Evolutionary conservation across 1,284 basidiomycete genomes (phyloP), one percentile per base, ranked within the genome.

Genomic region (Puccinia novopanici): DNA sequence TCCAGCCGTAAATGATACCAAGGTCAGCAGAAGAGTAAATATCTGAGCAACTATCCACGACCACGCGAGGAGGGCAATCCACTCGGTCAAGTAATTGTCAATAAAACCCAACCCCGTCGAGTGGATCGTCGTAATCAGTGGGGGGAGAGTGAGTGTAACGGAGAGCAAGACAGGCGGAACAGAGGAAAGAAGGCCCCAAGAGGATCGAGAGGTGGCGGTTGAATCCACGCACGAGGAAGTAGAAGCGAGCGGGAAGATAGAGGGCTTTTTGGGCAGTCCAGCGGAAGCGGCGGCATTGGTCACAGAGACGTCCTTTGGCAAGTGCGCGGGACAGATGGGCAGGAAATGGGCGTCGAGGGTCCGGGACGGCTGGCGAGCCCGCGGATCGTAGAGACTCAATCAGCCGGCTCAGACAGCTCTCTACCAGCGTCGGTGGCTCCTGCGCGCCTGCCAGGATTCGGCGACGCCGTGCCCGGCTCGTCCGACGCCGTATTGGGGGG

Each of bases 211-310:
- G 10, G n/a, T n/a, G n/a, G 54, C 52, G 30, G 50, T 12, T 30
- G 10, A 4, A 8, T 34, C 34, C 27, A 37, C 27, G 15, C n/a
- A 30, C 50, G 50, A 48, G 34, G 17, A 5, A 24, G 3, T 10
- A 42, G 34, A 71, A 71, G 13, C 50, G 9, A n/a, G n/a, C 48
- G 27, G 8, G 87, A 98, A 99, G 88, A 99, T 96, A 86, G 94
- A 87, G 84, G 89, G 91, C 86, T 98, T 95, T 1, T 96, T 89
- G 9, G 91, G 88, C 85, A 93, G 92, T 24, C 92, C 95, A 71
- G 93, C 93, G 86, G 98, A 91, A 95, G 98, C 98, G 88, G 98
- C 96, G 27, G 93, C 95, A 86, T 98, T 96, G 86, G 98, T 96
- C 84, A 99, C 70, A 73, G 17, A 13, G n/a, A 4, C 40, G 24